Evolutionary conservation across 1,284 basidiomycete genomes (phyloP).

Genomic region (Salmacisia buchloeana): DNA sequence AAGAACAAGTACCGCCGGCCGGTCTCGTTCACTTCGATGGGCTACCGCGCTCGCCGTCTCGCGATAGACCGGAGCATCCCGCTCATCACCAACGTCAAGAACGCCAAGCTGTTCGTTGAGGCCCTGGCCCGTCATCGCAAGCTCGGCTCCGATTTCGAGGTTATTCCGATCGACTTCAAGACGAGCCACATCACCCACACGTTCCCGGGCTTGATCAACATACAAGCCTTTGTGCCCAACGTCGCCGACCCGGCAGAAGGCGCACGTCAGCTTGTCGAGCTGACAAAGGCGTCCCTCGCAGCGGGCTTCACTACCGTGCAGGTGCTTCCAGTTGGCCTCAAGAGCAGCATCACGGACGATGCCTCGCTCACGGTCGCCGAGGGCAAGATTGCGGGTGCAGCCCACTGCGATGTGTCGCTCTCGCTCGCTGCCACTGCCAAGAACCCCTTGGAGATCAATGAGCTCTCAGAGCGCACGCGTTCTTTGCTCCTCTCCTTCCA

Average conservation of each 20-base stretch:
- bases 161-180: slow-evolving; percentile 88
- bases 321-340: slow-evolving; percentile 29
- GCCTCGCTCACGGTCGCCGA: slow-evolving; percentile 34
- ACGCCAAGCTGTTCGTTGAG: slow-evolving; percentile 93
- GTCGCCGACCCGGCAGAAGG: slow-evolving; percentile 56
- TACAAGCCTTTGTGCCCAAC: slow-evolving; percentile 79
- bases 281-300: slow-evolving; percentile 37
- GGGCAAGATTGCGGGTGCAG: slow-evolving; percentile 37
- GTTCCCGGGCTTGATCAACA: slow-evolving; percentile 87
- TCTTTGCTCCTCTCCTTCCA: slow-evolving; percentile 43
- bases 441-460: slow-evolving; percentile 28
- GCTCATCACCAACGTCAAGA: slow-evolving; percentile 97
- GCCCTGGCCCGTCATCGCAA: slow-evolving; percentile 66
- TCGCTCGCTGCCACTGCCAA: slow-evolving; percentile 36
- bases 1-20: slow-evolving; percentile 97
- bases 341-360: slow-evolving; percentile 26
- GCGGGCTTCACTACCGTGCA: slow-evolving; percentile 46
- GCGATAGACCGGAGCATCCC: slow-evolving; percentile 99
- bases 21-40: slow-evolving; percentile 93
- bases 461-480: slow-evolving; percentile 36
- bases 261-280: slow-evolving; percentile 61
- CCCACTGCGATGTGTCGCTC: slow-evolving; percentile 44
- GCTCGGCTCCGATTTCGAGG: slow-evolving; percentile 72
- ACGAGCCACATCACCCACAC: slow-evolving; percentile 78
- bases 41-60: slow-evolving; percentile 93